Base-by-base conservation (phyloP, 768 basidiomycete species). In the Boletus bicolor region DNA sequence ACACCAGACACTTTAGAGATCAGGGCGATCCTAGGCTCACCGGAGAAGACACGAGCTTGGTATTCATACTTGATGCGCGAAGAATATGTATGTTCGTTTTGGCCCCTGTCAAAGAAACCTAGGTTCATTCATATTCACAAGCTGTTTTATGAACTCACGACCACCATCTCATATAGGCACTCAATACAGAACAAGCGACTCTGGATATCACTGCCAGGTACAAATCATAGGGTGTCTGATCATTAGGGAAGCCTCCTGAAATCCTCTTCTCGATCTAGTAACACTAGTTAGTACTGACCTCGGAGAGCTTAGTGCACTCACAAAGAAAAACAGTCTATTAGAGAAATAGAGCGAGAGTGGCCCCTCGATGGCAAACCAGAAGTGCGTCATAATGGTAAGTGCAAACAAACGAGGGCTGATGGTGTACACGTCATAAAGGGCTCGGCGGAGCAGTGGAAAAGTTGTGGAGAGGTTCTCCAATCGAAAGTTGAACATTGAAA, bases 281-380 rank as follows among this genome's bases (percentile, higher is more conserved):
- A 19, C 17, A n/a, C 21, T 1, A 10, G 43, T 59, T 21, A 54
- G 37, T 15, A 38, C 15, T 11, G 4, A 51, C 4, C 19, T 17
- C 8, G 7, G 26, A 45, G 17, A 21, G 17, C 44, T 6, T 0
- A 7, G 17, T 10, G 21, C 12, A 54, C 67, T 48, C 28, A 68
- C 67, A n/a, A 46, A 58, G 41, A 58, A 61, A 36, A 69, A 48
- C 15, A 67, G 28, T 19, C 38, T 44, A 12, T 63, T 69, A 14
- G 68, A 60, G 19, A 69, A 49, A 54, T 68, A 65, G 11, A 68
- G 53, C 12, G 56, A 60, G 21, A 69, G 54, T 3, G 65, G 45
- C 0, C 10, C 21, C 21, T 65, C 61, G 14, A 70, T 53, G 5
- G 66, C 51, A 46, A 37, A 49, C 67, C 67, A 68, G 7, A 61